phyloP scores from a whole-genome alignment of 2,329 filamentous ascomycete species.

The Arthrobotrys sinensis region DNA sequence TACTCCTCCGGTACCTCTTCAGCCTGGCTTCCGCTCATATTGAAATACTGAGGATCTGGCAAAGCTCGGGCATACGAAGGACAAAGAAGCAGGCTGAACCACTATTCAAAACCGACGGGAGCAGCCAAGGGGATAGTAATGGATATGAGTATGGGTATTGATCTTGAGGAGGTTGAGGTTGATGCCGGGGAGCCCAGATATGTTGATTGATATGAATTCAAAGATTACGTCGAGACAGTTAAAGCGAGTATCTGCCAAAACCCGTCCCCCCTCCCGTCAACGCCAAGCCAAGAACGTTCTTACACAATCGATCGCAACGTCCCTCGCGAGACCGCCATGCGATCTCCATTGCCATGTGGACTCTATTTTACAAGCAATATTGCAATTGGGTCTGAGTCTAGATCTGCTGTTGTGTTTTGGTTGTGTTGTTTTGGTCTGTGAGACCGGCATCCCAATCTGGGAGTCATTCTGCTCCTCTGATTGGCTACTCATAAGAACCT shows the following conservation, averaged over 20 bases:
- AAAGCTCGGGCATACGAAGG: no score
- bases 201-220: not conserved
- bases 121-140: not conserved
- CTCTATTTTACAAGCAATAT: no score
- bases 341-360: no score
- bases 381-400: not conserved
- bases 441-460: constrained; percentile 35
- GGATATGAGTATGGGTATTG: not conserved
- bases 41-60: not conserved
- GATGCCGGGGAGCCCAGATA: not conserved
- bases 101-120: not conserved
- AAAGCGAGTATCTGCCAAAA: no score
- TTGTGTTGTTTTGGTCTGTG: constrained; percentile 26
- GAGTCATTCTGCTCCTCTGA: not conserved
- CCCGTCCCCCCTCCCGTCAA: no score
- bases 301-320: no score
- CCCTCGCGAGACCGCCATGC: no score
- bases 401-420: not conserved
- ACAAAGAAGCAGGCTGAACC: no score
- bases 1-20: not conserved
- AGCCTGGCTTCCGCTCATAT: not conserved
- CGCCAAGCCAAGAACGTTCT: no score
- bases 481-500: constrained; percentile 12
- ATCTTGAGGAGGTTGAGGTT: not conserved
- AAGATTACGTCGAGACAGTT: no score